These are phyloP conservation scores for Atkinsonella texensis DNA, from an alignment of 2,329 filamentous ascomycete species.

Conservation along the genomic window DNA sequence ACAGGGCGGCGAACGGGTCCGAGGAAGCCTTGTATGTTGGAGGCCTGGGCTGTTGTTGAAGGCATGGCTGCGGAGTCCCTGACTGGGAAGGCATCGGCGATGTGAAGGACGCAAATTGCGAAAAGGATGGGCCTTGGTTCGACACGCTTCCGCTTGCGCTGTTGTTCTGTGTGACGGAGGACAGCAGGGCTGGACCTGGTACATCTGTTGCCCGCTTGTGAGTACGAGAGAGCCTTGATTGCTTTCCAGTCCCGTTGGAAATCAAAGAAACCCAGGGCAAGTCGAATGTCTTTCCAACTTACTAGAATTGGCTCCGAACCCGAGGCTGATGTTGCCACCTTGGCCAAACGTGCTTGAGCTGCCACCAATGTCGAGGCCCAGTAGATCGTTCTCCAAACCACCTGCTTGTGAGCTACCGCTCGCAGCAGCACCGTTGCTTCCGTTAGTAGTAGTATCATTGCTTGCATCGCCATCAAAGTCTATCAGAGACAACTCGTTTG, in stretches of 20 bases:
- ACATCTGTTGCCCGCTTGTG: constrained; percentile 34
- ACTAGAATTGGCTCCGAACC: constrained; percentile 61
- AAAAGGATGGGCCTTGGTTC: constrained; percentile 36
- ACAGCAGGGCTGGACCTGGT: constrained; percentile 52
- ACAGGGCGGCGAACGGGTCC: constrained; percentile 43
- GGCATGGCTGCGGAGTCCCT: constrained; percentile 38
- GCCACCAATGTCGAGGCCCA: constrained; percentile 74
- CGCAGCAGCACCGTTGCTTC: constrained; percentile 27
- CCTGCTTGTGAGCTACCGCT: constrained; percentile 37
- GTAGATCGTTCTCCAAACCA: constrained; percentile 76
- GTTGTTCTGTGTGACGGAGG: constrained; percentile 49
- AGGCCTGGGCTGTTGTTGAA: constrained; percentile 34
- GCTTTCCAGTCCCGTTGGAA: background rate
- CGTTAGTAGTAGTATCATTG: constrained; percentile 34
- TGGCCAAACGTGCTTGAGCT: constrained; percentile 49
- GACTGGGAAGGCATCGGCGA: constrained; percentile 40
- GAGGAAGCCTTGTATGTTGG: constrained; percentile 26
- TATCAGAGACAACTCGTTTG: constrained; percentile 78
- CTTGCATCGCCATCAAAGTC: constrained; percentile 64
- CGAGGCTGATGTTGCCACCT: constrained; percentile 72
- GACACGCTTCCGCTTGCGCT: constrained; percentile 36
- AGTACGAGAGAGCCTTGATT: constrained; percentile 5
- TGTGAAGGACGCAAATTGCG: constrained; percentile 42
- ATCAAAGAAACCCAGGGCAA: no score
- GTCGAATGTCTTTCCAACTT: constrained; percentile 18